Evolutionary conservation across 768 basidiomycete species (phyloP).

Genomic region (Leccinum truebloodii): DNA sequence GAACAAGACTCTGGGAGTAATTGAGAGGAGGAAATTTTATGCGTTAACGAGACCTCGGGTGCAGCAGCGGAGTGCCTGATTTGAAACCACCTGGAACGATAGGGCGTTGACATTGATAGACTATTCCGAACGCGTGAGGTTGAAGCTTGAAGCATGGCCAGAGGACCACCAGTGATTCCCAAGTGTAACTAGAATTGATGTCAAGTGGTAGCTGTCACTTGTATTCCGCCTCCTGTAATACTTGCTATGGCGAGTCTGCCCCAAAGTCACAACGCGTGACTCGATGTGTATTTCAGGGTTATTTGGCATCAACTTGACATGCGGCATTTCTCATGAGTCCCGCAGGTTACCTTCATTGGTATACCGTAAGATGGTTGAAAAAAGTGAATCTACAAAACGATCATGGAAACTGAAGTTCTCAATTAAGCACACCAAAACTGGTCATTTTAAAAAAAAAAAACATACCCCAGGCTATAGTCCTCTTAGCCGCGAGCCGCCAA

Average conservation of each 20-base stretch:
- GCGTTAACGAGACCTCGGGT: too few relatives aligned
- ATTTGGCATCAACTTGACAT: not conserved
- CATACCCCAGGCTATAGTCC: constrained; percentile 15
- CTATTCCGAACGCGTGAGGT: too few relatives aligned
- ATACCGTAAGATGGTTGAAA: not conserved
- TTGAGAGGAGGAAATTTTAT: constrained; percentile 19
- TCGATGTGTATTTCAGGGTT: not conserved
- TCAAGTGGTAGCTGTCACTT: not conserved
- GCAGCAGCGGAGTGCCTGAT: too few relatives aligned
- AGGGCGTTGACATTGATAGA: too few relatives aligned
- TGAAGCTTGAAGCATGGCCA: too few relatives aligned
- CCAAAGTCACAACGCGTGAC: not conserved
- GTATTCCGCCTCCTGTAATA: not conserved
- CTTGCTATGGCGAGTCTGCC: not conserved
- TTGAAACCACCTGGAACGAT: too few relatives aligned
- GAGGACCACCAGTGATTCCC: too few relatives aligned
- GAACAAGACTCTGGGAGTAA: constrained; percentile 12
- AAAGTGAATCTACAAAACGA: not conserved
- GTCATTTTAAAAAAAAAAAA: not conserved
- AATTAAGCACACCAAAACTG: not conserved
- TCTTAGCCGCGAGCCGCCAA: constrained; percentile 41
- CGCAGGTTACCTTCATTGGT: not conserved
- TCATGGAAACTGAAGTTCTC: not conserved
- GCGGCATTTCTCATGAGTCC: not conserved
- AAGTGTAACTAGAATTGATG: not conserved